These are phyloP conservation scores for Funneliformis geosporum DNA, from an alignment of 192 early-diverging fungal species.

Conservation along the genomic window DNA sequence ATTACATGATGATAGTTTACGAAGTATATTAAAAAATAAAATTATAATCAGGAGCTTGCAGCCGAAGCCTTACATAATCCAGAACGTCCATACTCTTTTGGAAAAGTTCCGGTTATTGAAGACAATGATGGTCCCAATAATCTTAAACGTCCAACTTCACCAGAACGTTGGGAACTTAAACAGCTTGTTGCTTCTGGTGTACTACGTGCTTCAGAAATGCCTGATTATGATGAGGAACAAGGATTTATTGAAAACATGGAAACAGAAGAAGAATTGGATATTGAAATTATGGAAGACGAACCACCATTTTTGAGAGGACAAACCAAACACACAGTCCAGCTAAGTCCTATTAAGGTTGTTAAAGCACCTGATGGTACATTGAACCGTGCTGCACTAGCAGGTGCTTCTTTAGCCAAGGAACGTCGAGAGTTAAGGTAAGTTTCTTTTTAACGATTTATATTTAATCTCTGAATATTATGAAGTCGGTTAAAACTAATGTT, in stretches of 20 bases:
- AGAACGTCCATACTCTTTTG: constrained; percentile 56
- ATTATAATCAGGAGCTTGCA: constrained; percentile 51
- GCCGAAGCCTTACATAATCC: constrained; percentile 63
- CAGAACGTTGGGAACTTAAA: constrained; percentile 96
- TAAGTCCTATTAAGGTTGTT: constrained; percentile 96
- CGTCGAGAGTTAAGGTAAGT: constrained; percentile 71
- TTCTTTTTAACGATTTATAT: constrained; percentile 1
- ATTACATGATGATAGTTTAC: not conserved
- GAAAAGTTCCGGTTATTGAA: constrained; percentile 45
- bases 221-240: constrained; percentile 85
- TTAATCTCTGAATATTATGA: not conserved
- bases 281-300: constrained; percentile 95
- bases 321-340: constrained; percentile 75
- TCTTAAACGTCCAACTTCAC: constrained; percentile 87
- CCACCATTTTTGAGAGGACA: constrained; percentile 95
- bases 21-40: too few species aligned
- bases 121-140: constrained; percentile 46
- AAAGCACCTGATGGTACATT: constrained; percentile 97
- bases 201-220: constrained; percentile 80
- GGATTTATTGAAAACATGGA: constrained; percentile 82
- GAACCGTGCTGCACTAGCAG: constrained; percentile 92
- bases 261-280: constrained; percentile 93
- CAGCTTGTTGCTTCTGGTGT: constrained; percentile 96
- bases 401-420: constrained; percentile 92
- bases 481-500: not conserved